These are phyloP conservation scores for Chaetomium strumarium DNA, from an alignment of 2,329 filamentous ascomycete species.

Conservation along the genomic window DNA sequence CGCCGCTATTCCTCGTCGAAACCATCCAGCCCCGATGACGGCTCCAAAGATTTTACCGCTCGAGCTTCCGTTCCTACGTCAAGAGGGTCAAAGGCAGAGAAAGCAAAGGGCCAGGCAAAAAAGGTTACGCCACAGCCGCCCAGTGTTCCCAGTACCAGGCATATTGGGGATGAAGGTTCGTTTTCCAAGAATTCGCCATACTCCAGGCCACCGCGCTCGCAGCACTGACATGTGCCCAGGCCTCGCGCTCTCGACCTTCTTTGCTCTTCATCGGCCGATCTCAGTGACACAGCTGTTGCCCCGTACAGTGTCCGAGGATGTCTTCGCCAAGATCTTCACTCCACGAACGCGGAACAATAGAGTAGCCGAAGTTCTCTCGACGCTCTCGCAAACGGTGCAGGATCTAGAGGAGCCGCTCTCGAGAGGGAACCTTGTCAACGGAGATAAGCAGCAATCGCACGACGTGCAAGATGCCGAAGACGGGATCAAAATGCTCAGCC, in stretches of 20 bases:
- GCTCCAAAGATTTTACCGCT: slow-evolving; percentile 45
- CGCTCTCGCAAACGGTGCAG: slow-evolving; percentile 55
- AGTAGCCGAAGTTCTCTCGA: slow-evolving; percentile 60
- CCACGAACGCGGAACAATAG: slow-evolving; percentile 43
- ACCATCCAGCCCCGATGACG: slow-evolving; percentile 55
- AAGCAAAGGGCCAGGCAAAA: slow-evolving; percentile 55
- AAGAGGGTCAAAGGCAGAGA: slow-evolving; percentile 43
- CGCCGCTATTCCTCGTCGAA: slow-evolving; percentile 56
- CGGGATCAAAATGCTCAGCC: slow-evolving; percentile 44
- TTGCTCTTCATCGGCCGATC: slow-evolving; percentile 91
- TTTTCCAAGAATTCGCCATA: slow-evolving; percentile 2
- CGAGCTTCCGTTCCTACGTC: slow-evolving; percentile 44
- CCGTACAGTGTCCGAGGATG: slow-evolving; percentile 61
- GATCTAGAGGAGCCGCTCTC: slow-evolving; percentile 55
- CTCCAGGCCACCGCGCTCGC: slow-evolving; percentile 19
- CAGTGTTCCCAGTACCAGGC: slow-evolving; percentile 67
- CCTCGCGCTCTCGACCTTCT: slow-evolving; percentile 84
- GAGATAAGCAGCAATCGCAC: slow-evolving; percentile 22
- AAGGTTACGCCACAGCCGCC: slow-evolving; percentile 54
- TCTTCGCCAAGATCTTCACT: slow-evolving; percentile 81
- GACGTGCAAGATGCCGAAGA: slow-evolving; percentile 40
- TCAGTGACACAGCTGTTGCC: slow-evolving; percentile 80
- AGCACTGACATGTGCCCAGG: slow-evolving; percentile 49
- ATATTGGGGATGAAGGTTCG: slow-evolving; percentile 63
- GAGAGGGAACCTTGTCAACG: slow-evolving; percentile 42